Percentiles rank a stretch among this genome's conserved stretches.
phyloP scores from a whole-genome alignment of 495 filamentous ascomycete genomes.

The Podospora pseudocomata region DNA sequence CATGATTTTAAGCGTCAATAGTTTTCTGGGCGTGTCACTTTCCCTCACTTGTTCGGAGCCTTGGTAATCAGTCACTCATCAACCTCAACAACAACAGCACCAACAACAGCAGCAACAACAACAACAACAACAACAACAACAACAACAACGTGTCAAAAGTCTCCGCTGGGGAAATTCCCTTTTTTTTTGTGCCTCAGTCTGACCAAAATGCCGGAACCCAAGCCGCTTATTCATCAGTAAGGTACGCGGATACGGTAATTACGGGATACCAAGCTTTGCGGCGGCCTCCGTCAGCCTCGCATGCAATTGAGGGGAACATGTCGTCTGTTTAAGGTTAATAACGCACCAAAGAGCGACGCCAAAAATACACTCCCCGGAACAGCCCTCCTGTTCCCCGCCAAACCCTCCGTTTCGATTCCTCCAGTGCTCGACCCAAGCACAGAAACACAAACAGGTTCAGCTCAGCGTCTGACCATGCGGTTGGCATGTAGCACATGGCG shows the following conservation, averaged over 20 bases:
- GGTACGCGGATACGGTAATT: conserved; percentile 2
- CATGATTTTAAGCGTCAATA: conserved; percentile 47
- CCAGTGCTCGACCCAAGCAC: not conserved
- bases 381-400: conserved; percentile 1
- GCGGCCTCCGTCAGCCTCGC: conserved; percentile 5
- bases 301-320: conserved; percentile 7
- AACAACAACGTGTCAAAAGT: conserved; percentile 1
- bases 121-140: not conserved
- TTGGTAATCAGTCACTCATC: not conserved
- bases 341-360: conserved; percentile 15
- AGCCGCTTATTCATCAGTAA: conserved; percentile 17
- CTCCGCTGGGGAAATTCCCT: not conserved
- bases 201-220: conserved; percentile 23
- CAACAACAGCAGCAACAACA: not conserved
- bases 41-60: not conserved
- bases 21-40: not conserved
- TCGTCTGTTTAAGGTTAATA: conserved; percentile 38
- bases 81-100: too few relatives aligned
- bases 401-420: not conserved
- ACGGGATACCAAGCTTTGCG: not conserved
- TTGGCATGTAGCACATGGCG: conserved; percentile 4
- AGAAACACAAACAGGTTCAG: not conserved
- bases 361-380: conserved; percentile 23
- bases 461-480: not conserved
- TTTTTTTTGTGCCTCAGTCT: not conserved